Evolutionary conservation across 345 rosid species (phyloP).

Genomic region (Angophora floribunda): DNA sequence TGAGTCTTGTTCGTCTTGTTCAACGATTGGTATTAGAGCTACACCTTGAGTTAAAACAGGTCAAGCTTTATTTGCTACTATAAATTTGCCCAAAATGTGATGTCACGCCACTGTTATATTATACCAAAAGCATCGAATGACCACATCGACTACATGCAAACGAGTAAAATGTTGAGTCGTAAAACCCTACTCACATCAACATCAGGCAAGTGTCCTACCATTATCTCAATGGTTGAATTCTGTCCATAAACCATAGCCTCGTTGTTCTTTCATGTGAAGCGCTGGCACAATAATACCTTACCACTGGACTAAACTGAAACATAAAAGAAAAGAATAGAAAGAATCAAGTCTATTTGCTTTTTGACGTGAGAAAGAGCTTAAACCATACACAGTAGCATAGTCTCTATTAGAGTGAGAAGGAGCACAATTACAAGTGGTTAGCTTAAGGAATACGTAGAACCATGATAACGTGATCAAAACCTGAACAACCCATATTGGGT

Average conservation of each 20-base stretch:
- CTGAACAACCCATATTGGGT: slow-evolving; percentile 96
- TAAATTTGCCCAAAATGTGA: too few relatives aligned
- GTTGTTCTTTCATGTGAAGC: slow-evolving; percentile 94
- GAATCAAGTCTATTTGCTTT: neutral
- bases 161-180: too few relatives aligned
- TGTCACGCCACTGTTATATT: too few relatives aligned
- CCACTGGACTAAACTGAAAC: slow-evolving; percentile 63
- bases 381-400: neutral
- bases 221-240: slow-evolving; percentile 84
- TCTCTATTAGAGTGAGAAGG: too few relatives aligned
- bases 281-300: slow-evolving; percentile 83
- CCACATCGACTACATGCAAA: too few relatives aligned
- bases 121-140: too few relatives aligned
- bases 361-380: neutral
- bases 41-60: too few relatives aligned
- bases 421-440: neutral
- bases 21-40: too few relatives aligned
- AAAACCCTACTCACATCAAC: slow-evolving; percentile 61
- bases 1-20: too few relatives aligned
- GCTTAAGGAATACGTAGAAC: neutral
- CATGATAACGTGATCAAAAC: slow-evolving; percentile 12
- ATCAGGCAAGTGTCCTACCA: slow-evolving; percentile 95
- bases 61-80: too few relatives aligned
- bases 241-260: slow-evolving; percentile 86
- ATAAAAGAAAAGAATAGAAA: too few relatives aligned